phyloP scores from a whole-genome alignment of 2,329 filamentous ascomycete species.

The Alternaria dauci region DNA sequence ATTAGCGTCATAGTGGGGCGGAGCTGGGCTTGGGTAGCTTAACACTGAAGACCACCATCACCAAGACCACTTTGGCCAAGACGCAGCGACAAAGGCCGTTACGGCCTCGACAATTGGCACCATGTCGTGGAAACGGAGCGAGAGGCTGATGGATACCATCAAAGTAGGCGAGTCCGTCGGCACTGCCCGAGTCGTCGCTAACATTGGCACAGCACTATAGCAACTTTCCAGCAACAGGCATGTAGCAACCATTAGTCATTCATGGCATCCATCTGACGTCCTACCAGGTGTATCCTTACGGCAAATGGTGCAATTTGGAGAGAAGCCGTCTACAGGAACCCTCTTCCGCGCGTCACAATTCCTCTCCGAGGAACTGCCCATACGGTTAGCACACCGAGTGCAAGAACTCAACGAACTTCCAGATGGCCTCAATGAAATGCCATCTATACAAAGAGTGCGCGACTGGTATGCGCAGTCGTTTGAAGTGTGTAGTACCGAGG shows the following conservation, averaged over 20 bases:
- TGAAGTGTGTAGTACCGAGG: constrained; percentile 70
- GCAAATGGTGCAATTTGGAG: constrained; percentile 99
- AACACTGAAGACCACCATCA: constrained; percentile 17
- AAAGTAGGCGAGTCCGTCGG: constrained; percentile 54
- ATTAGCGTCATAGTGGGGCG: constrained; percentile 49
- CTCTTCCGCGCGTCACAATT: constrained; percentile 98
- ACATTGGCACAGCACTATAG: constrained; percentile 73
- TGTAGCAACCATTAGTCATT: constrained; percentile 75
- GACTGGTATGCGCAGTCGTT: constrained; percentile 99
- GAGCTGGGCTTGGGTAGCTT: constrained; percentile 23
- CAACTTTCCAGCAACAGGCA: constrained; percentile 94
- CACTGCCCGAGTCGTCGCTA: constrained; percentile 28
- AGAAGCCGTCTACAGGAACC: constrained; percentile 88
- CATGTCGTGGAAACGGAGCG: constrained; percentile 95
- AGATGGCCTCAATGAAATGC: constrained; percentile 97
- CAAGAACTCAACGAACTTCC: constrained; percentile 91
- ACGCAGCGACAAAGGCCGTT: constrained; percentile 41
- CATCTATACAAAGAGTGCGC: constrained; percentile 90
- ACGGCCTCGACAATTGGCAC: constrained; percentile 52
- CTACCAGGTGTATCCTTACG: constrained; percentile 71
- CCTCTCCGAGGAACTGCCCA: constrained; percentile 96
- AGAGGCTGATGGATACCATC: constrained; percentile 95
- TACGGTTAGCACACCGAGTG: constrained; percentile 93
- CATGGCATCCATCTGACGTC: constrained; percentile 24
- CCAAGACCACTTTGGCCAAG: constrained; percentile 42